Conservation (phyloP, 1,139 yeast species). For the Diutina neorugosa region DNA sequence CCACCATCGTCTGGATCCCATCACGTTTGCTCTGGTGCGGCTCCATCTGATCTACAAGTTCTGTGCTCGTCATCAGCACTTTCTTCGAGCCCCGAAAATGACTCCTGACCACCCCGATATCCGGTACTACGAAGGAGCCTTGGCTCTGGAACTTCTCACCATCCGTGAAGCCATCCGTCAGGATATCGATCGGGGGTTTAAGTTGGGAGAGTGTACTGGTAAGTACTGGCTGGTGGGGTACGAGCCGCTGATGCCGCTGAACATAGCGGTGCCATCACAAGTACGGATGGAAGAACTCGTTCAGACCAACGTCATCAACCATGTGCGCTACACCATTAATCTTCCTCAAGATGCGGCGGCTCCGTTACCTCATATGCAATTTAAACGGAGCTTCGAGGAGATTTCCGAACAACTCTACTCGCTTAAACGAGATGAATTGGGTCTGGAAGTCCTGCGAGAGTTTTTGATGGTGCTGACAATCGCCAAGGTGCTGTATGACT, state of each 20-base stretch:
- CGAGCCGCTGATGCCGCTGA: not conserved
- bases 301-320: constrained; percentile 28
- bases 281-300: constrained; percentile 20
- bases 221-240: not conserved
- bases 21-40: constrained; percentile 23
- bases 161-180: constrained; percentile 11
- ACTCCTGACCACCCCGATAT: constrained; percentile 4
- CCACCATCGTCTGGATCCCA: constrained; percentile 13
- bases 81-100: not conserved
- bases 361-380: constrained; percentile 17
- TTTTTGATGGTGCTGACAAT: constrained; percentile 11
- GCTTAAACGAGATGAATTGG: constrained; percentile 16
- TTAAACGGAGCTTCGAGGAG: constrained; percentile 16
- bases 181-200: not conserved
- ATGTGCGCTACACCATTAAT: constrained; percentile 22
- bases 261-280: not conserved
- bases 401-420: constrained; percentile 18
- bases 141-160: constrained; percentile 21
- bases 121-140: constrained; percentile 15
- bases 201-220: not conserved
- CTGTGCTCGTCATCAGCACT: constrained; percentile 11
- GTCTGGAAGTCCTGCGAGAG: constrained; percentile 15
- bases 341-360: constrained; percentile 14
- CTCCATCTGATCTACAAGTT: constrained; percentile 26
- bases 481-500: constrained; percentile 31